Evolutionary conservation across 768 basidiomycete species (phyloP).

Genomic region (Cystobasidium onofrii): DNA sequence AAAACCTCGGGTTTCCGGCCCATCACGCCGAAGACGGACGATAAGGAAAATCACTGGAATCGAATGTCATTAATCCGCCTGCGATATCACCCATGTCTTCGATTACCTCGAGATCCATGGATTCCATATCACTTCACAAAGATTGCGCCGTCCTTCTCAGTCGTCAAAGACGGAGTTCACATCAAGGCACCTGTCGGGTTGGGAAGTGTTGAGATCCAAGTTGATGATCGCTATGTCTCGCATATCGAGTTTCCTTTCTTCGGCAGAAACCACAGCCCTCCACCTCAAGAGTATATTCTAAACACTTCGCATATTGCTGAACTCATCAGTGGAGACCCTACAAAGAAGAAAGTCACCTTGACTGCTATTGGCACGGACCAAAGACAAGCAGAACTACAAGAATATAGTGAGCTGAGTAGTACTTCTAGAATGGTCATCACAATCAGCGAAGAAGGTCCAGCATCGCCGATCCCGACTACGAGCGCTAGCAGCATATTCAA

Average conservation of each 20-base stretch:
- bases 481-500: neutral
- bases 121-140: constrained; percentile 21
- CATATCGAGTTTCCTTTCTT: constrained; percentile 20
- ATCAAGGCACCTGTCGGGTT: constrained; percentile 14
- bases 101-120: constrained; percentile 18
- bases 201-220: constrained; percentile 16
- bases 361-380: constrained; percentile 30
- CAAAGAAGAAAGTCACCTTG: constrained; percentile 13
- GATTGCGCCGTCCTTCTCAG: constrained; percentile 16
- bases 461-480: constrained; percentile 19
- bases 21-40: constrained; percentile 36
- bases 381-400: constrained; percentile 22
- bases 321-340: neutral
- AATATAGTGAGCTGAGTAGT: constrained; percentile 4
- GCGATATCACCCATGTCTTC: constrained; percentile 25
- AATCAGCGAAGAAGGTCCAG: constrained; percentile 17
- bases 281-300: constrained; percentile 6
- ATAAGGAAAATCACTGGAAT: constrained; percentile 33
- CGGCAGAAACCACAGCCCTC: neutral
- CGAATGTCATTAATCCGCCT: constrained; percentile 22
- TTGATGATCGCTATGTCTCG: constrained; percentile 9
- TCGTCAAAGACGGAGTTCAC: constrained; percentile 11
- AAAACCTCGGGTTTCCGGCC: constrained; percentile 14
- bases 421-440: neutral
- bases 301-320: constrained; percentile 3